These are phyloP conservation scores for Alternaria alternata DNA, from an alignment of 2,329 filamentous ascomycete genomes.

Conservation along the genomic window DNA sequence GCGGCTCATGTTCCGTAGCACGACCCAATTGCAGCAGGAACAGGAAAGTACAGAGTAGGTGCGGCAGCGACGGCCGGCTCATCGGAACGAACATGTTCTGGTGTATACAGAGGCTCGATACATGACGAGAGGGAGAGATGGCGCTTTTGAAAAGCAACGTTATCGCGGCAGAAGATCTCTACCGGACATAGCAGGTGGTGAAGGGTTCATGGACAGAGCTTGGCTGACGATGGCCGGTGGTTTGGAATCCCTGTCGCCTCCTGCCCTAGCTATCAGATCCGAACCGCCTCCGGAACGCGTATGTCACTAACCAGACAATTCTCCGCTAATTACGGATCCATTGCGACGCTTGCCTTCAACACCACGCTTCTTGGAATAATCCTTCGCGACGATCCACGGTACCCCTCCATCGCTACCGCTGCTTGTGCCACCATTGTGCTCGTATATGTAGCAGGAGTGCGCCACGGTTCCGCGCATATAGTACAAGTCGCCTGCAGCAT, in stretches of 20 bases:
- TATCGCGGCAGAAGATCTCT: constrained; percentile 1
- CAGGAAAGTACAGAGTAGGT: constrained; percentile 12
- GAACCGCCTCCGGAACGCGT: constrained; percentile 34
- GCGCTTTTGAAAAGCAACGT: background rate
- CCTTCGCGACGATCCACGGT: constrained; percentile 7
- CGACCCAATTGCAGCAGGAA: constrained; percentile 22
- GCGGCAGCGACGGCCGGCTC: constrained; percentile 10
- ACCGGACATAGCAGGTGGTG: constrained; percentile 13
- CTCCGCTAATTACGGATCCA: constrained; percentile 28
- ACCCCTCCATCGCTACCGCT: constrained; percentile 6
- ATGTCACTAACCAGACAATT: constrained; percentile 25
- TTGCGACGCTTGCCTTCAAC: constrained; percentile 28
- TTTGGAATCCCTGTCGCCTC: constrained; percentile 21
- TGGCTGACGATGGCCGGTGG: constrained; percentile 23
- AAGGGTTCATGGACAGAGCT: constrained; percentile 11
- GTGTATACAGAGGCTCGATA: background rate
- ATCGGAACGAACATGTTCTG: constrained; percentile 8
- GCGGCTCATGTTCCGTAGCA: constrained; percentile 27
- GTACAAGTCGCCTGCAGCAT: background rate
- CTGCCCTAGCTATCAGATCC: constrained; percentile 22
- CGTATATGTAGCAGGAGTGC: constrained; percentile 3
- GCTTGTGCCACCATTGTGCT: constrained; percentile 1
- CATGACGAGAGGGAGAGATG: background rate
- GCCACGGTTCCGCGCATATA: constrained; percentile 5
- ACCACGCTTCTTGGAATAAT: constrained; percentile 16